phyloP scores from a whole-genome alignment of 768 basidiomycete genomes.

The Auriscalpium orientale region DNA sequence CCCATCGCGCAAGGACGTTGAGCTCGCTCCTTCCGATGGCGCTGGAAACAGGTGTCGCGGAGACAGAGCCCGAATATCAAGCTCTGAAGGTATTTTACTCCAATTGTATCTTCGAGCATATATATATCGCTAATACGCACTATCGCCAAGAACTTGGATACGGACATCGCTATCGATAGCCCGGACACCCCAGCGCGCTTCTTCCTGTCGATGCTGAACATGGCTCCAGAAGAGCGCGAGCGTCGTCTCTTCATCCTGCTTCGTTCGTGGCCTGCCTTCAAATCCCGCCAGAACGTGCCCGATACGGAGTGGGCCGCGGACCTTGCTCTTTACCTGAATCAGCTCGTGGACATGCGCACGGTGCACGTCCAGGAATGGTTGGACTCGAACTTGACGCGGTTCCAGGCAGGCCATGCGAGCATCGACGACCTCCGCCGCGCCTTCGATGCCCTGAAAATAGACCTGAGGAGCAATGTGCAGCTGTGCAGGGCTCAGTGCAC shows the following conservation, averaged over 20 bases:
- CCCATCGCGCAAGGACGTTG: constrained; percentile 35
- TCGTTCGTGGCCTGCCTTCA: constrained; percentile 24
- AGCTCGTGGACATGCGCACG: constrained; percentile 35
- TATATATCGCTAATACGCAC: background rate
- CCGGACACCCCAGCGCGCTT: constrained; percentile 32
- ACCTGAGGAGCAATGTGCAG: constrained; percentile 37
- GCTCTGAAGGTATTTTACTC: constrained; percentile 37
- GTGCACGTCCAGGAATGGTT: constrained; percentile 47
- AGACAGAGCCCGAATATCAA: constrained; percentile 38
- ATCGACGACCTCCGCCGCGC: constrained; percentile 38
- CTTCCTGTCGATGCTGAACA: constrained; percentile 20
- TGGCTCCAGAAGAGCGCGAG: constrained; percentile 19
- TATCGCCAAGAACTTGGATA: constrained; percentile 59
- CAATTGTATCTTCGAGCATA: no score
- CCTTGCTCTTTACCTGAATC: constrained; percentile 32
- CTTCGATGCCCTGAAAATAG: constrained; percentile 36
- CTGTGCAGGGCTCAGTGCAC: constrained; percentile 43
- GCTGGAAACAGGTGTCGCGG: constrained; percentile 38
- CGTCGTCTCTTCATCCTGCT: constrained; percentile 17
- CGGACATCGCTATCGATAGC: constrained; percentile 31
- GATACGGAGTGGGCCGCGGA: constrained; percentile 37
- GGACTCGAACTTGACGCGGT: constrained; percentile 38
- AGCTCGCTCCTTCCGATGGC: constrained; percentile 37
- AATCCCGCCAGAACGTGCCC: constrained; percentile 24
- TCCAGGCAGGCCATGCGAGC: constrained; percentile 35